Conservation (phyloP, 129 eudicot genomes). For the Tagetes erecta region DNA sequence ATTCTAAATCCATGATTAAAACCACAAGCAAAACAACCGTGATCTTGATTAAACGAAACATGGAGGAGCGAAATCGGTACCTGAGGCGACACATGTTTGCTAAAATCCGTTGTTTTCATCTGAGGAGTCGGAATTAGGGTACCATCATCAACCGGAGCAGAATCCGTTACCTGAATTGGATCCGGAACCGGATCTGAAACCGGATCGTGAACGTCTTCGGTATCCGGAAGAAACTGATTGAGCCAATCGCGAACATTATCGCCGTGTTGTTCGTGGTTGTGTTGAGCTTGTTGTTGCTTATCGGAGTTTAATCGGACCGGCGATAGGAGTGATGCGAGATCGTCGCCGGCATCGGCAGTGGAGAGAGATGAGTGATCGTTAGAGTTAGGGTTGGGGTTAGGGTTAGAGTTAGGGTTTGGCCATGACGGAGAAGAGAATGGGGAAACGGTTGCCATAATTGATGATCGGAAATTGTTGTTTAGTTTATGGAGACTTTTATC, state of each 20-base stretch:
- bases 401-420: constrained; percentile 54
- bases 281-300: constrained; percentile 22
- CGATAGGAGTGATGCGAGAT: constrained; percentile 23
- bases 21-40: constrained; percentile 80
- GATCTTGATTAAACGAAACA: constrained; percentile 78
- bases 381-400: constrained; percentile 30
- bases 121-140: constrained; percentile 4
- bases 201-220: constrained; percentile 5
- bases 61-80: constrained; percentile 49
- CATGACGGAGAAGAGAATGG: constrained; percentile 46
- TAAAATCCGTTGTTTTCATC: not conserved
- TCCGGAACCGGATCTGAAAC: constrained; percentile 22
- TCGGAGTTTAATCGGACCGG: constrained; percentile 19
- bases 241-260: constrained; percentile 28
- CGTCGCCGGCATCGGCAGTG: not conserved
- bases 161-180: constrained; percentile 21
- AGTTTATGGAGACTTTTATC: constrained; percentile 23
- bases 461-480: constrained; percentile 6
- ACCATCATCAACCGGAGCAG: constrained; percentile 10
- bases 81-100: constrained; percentile 15
- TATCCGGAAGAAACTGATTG: constrained; percentile 27
- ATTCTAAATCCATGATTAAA: constrained; percentile 75
- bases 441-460: constrained; percentile 63
- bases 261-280: constrained; percentile 21
- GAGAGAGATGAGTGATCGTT: constrained; percentile 23